Evolutionary conservation across 1,284 basidiomycete genomes (phyloP), one percentile per base, ranked within the genome.

Genomic region (Ustilago shanxiensis): DNA sequence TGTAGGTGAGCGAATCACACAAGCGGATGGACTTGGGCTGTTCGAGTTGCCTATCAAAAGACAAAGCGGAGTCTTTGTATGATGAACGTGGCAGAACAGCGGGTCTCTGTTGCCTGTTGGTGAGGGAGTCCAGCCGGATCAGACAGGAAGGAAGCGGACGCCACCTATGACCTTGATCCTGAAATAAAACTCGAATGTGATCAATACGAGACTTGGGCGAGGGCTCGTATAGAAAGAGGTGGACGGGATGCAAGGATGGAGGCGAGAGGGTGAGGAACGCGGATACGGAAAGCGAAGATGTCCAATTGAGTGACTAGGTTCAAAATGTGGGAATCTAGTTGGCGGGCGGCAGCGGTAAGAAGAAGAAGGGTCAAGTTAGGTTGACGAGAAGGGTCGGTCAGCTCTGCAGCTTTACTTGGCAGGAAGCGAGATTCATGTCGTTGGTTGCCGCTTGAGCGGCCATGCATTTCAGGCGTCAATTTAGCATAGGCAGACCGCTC

Each of bases 151-250:
- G 37, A 50, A 57, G 44, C 47, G 37, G 56, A 65, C 54, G 68
- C 68, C 61, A 53, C 62, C 62, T 45, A 35, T 61, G 62, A 53
- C 54, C 59, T 66, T 61, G 49, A 44, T 58, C 39, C 68, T 65
- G 29, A 33, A 1, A 22, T 35, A n/a, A 26, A 31, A 45, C 33
- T 58, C 55, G 50, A 50, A 26, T n/a, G n/a, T 35, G n/a, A 44
- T 61, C 54, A 35, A 61, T 62, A 65, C 68, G 62, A 61, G 54
- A 29, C 22, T n/a, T 33, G 24, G 31, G 16, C 56, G 14, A 28
- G 44, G 35, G 18, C 66, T 69, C 60, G 61, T 54, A 37, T 26
- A 18, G 26, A 50, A 33, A n/a, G 31, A n/a, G 44, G n/a, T 39
- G 66, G 56, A 22, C 8, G 33, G n/a, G 29, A 18, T 33, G 26